Percentiles rank a stretch among this genome's conserved stretches.
Evolutionary conservation across 2,329 filamentous ascomycete genomes (phyloP).

Genomic region (Neofusicoccum kwambonambiense): DNA sequence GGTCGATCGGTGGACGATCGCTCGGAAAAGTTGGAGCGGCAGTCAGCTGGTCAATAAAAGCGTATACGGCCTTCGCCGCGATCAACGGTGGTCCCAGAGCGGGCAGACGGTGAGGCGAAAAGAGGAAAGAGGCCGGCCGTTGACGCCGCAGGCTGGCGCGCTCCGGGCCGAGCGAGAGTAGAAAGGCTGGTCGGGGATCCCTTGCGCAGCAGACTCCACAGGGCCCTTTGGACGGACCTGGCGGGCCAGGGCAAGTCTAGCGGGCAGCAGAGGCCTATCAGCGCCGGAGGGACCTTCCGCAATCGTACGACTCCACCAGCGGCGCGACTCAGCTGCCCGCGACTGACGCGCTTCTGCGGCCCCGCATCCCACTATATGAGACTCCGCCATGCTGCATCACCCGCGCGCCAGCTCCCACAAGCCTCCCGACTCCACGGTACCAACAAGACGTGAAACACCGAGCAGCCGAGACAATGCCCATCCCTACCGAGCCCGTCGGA

Average conservation of each 20-base stretch:
- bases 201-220: neutral
- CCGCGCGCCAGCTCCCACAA: neutral
- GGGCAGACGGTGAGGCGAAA: too few relatives aligned
- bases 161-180: neutral
- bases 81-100: too few relatives aligned
- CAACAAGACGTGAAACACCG: neutral
- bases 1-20: too few relatives aligned
- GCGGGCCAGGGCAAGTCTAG: too few relatives aligned
- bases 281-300: neutral
- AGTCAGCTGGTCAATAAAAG: too few relatives aligned
- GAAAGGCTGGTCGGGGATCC: neutral
- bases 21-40: too few relatives aligned
- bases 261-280: neutral
- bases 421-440: neutral
- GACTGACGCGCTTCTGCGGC: neutral
- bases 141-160: too few relatives aligned
- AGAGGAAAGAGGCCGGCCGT: too few relatives aligned
- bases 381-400: neutral
- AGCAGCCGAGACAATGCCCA: conserved; percentile 12
- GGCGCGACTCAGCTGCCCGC: neutral
- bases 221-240: neutral
- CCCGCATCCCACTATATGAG: conserved; percentile 9
- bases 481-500: conserved; percentile 21
- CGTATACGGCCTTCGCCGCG: too few relatives aligned
- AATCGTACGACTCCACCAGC: neutral